Conservation (phyloP, 139 green algal genomes). For the Chloropicon primus region DNA sequence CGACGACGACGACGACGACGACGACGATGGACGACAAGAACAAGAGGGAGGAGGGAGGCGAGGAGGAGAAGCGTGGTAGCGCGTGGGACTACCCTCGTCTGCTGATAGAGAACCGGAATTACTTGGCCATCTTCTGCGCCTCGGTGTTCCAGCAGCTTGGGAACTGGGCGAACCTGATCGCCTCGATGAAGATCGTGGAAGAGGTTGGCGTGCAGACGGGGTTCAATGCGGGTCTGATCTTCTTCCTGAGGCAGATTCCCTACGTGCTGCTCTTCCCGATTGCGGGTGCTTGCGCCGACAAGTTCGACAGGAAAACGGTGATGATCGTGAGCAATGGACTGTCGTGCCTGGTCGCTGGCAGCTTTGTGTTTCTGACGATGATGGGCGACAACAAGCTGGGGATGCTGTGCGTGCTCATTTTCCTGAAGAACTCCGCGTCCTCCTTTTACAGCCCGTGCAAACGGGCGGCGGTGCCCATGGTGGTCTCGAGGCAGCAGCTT, state of each 20-base stretch:
- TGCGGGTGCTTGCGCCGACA: neutral
- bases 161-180: neutral
- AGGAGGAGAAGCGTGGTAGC: neutral
- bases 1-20: too few species aligned
- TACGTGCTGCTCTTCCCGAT: neutral
- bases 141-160: neutral
- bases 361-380: neutral
- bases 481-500: neutral
- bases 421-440: neutral
- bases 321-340: neutral
- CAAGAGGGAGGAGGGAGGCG: neutral
- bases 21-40: neutral
- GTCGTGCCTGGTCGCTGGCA: neutral
- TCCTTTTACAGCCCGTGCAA: neutral
- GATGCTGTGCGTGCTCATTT: neutral
- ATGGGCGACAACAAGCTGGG: neutral
- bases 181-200: neutral
- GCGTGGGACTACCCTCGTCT: neutral
- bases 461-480: neutral
- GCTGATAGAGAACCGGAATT: neutral
- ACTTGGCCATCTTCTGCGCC: neutral
- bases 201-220: neutral
- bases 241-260: neutral
- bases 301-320: neutral
- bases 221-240: neutral